Evolutionary conservation across 441 rosid genomes (phyloP).

Genomic region (Gossypium aridum): DNA sequence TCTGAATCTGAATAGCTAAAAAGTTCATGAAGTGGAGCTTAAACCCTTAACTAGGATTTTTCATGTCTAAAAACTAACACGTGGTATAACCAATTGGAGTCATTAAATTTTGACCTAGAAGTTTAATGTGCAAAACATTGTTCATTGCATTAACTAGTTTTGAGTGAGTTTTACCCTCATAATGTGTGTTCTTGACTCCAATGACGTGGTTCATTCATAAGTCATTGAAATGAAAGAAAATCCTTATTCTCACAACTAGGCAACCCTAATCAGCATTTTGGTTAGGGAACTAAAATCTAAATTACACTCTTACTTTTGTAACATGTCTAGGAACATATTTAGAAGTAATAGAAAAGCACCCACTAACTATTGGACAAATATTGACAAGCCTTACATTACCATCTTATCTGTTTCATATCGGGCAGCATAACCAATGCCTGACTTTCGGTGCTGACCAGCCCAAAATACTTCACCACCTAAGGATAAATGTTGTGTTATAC

Average conservation of each 20-base stretch:
- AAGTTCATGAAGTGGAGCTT: neutral
- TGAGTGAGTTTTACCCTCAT: slow-evolving; percentile 1
- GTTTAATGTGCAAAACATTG: neutral
- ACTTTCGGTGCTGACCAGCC: slow-evolving; percentile 96
- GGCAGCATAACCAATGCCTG: slow-evolving; percentile 93
- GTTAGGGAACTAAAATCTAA: neutral
- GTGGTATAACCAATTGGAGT: neutral
- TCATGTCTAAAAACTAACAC: neutral
- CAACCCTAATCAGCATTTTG: neutral
- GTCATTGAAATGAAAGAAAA: neutral
- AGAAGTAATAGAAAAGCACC: neutral
- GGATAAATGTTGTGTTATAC: slow-evolving; percentile 62
- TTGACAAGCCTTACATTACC: slow-evolving; percentile 38
- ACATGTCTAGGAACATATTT: neutral
- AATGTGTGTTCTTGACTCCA: neutral
- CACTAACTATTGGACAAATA: neutral
- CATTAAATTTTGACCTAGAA: neutral
- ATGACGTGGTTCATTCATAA: neutral
- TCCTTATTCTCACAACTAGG: neutral
- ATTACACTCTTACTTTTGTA: neutral
- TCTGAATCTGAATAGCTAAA: neutral
- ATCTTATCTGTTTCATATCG: slow-evolving; percentile 89
- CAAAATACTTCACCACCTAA: slow-evolving; percentile 95
- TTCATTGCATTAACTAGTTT: neutral
- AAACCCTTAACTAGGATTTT: neutral